Evolutionary conservation across 2,329 filamentous ascomycete species (phyloP), one percentile per base, ranked within the genome.

Genomic region (Elsinoe perseae): DNA sequence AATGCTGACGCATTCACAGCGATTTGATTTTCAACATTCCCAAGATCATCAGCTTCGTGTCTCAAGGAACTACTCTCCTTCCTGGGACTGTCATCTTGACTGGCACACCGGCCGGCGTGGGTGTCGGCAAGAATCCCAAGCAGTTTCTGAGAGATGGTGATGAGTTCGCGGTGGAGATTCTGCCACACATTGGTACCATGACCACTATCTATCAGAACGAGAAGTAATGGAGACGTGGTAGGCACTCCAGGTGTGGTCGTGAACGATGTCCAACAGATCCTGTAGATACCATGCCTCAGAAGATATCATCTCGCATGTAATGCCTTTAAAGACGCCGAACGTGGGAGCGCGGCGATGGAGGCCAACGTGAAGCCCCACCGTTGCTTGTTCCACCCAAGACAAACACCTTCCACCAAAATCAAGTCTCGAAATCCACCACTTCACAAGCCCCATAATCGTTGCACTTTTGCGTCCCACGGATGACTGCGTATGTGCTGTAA

Each of bases 21-120:
- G 78, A 81, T 34, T 67, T 81, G 21, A 80, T 82, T 57, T 81
- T 81, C 63, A 72, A 66, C 20, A 72, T 83, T 9, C 70, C 75
- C 1, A 67, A 75, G 57, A 68, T 70, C 32, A 62, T 77, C 54
- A 69, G 63, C 59, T 71, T 70, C 59, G 62, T 72, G 23, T 70
- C 67, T 1, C 71, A 72, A 58, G 72, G 72, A 4, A 75, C 70
- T 4, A 75, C 72, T 2, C 61, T 75, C 4, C 67, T 68, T 1
- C 66, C 70, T 1, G 73, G 73, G 8, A 75, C 73, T 0, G 66
- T 74, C 40, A 73, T 75, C 50, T 58, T 75, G 23, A 75, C 73
- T 0, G 73, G 73, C 3, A 75, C 73, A 1, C 73, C 73, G 0
- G 70, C 71, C 2, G 72, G 72, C 2, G 70, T 75, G 8, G 72